Conservation (phyloP, 139 green algal genomes). For the Tetraselmis chui region DNA sequence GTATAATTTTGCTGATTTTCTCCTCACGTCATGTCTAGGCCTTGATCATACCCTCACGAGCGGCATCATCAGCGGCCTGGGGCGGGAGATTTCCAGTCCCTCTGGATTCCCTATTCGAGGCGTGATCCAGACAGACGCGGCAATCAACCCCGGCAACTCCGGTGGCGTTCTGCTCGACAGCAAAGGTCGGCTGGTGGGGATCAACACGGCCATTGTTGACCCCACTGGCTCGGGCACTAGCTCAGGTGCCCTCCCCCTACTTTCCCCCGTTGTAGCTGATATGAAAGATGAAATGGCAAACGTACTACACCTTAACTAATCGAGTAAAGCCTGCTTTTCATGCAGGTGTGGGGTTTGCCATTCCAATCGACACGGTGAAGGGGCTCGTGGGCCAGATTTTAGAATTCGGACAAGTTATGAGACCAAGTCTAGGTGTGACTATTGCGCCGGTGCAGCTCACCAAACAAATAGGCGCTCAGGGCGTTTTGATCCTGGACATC, state of each 20-base stretch:
- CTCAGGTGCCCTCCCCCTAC: neutral
- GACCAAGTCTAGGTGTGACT: constrained; percentile 39
- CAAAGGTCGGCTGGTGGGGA: constrained; percentile 56
- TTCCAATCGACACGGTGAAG: constrained; percentile 59
- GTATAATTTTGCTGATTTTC: too few relatives aligned
- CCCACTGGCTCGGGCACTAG: constrained; percentile 22
- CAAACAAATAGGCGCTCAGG: neutral
- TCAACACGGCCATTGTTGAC: constrained; percentile 72
- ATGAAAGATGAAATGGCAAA: neutral
- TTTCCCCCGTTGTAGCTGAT: neutral
- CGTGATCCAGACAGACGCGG: constrained; percentile 65
- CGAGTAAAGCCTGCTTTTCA: neutral
- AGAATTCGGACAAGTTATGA: constrained; percentile 48
- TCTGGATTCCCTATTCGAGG: constrained; percentile 41
- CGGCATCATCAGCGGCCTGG: constrained; percentile 63
- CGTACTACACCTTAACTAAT: neutral
- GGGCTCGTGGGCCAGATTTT: constrained; percentile 76
- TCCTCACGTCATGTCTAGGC: too few relatives aligned
- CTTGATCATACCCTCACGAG: constrained; percentile 69
- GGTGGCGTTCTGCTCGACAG: constrained; percentile 49
- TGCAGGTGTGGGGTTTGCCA: constrained; percentile 63
- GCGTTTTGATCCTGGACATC: constrained; percentile 20
- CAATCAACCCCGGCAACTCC: constrained; percentile 67
- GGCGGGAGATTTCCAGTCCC: constrained; percentile 42
- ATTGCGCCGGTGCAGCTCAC: neutral